Evolutionary conservation across 306 rosid genomes (phyloP), one percentile per base, ranked within the genome.

Genomic region (Canavalia gladiata): DNA sequence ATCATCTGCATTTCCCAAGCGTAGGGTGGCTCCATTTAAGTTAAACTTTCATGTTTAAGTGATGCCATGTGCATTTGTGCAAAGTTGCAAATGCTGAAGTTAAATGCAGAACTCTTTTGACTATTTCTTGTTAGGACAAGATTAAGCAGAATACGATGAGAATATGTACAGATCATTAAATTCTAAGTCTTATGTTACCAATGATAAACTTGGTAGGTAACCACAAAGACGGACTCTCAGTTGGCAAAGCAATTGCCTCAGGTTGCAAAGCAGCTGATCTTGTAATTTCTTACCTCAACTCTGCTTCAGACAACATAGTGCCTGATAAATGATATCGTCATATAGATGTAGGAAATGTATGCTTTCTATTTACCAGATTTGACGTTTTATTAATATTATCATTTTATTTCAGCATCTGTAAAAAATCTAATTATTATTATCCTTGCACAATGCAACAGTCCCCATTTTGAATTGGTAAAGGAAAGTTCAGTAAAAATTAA

Each of bases 251-350:
- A 63, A 88, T 94, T 80, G 89, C 88, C 74, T 91, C 97, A 3
- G 98, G 98, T n/a, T 91, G 89, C 89, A 87, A 91, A 86, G 98
- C 97, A 9, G 98, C 98, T 58, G 97, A 94, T 75, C 90, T 90
- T 75, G 97, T 90, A 46, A 89, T 95, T 76, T 84, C 97, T 68
- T 91, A 90, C 81, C 91, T 95, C 62, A 92, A 90, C 75, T 83
- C 92, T 67, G 82, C 92, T 69, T 83, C 90, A 11, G 84, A 86
- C 39, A 87, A 81, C 78, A 68, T 57, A 11, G 59, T 57, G 49
- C 78, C 81, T 37, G 58, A 75, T 7, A 63, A 86, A 69, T 85
- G 81, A 75, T 34, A 9, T n/a, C 13, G 25, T 62, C 12, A 37
- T 49, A 41, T 43, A 77, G 77, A 72, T 85, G 70, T 68, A 35